Evolutionary conservation across 768 basidiomycete genomes (phyloP).

Genomic region (Rhodotorula taiwanensis): DNA sequence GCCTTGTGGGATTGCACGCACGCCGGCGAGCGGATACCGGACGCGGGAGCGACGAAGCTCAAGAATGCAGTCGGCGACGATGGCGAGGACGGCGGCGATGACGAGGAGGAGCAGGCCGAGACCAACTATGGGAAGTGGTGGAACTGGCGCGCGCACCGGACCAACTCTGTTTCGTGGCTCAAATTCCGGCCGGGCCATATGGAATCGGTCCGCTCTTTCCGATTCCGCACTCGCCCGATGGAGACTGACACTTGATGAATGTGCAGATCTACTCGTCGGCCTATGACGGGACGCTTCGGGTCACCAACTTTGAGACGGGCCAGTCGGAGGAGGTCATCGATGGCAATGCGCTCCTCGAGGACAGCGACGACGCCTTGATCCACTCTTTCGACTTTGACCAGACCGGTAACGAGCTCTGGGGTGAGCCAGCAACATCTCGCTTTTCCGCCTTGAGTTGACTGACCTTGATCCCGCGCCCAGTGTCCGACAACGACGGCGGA

Average conservation of each 20-base stretch:
- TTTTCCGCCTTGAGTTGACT: background rate
- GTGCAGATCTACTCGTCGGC: slow-evolving; percentile 45
- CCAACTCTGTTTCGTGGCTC: slow-evolving; percentile 44
- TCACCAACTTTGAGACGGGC: slow-evolving; percentile 43
- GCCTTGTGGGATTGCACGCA: slow-evolving; percentile 44
- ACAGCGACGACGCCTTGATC: slow-evolving; percentile 43
- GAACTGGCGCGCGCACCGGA: slow-evolving; percentile 44
- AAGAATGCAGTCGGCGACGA: slow-evolving; percentile 29
- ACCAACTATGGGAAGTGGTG: slow-evolving; percentile 16
- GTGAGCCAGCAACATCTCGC: slow-evolving; percentile 39
- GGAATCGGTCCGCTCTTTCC: slow-evolving; percentile 40
- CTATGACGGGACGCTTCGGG: slow-evolving; percentile 48
- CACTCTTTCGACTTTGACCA: slow-evolving; percentile 47
- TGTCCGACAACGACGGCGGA: slow-evolving; percentile 30
- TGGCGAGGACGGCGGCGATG: slow-evolving; percentile 30
- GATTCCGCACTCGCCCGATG: no score
- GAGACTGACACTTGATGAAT: background rate
- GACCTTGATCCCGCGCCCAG: slow-evolving; percentile 13
- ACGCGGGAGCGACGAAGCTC: background rate
- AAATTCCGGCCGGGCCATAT: slow-evolving; percentile 45
- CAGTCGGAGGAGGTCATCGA: slow-evolving; percentile 45
- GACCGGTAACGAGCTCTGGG: slow-evolving; percentile 41
- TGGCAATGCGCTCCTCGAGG: background rate
- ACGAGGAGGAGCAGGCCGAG: slow-evolving; percentile 34
- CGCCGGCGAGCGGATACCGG: slow-evolving; percentile 26